phyloP scores from a whole-genome alignment of 257 asterid genomes.

The Nemophila menziesii region DNA sequence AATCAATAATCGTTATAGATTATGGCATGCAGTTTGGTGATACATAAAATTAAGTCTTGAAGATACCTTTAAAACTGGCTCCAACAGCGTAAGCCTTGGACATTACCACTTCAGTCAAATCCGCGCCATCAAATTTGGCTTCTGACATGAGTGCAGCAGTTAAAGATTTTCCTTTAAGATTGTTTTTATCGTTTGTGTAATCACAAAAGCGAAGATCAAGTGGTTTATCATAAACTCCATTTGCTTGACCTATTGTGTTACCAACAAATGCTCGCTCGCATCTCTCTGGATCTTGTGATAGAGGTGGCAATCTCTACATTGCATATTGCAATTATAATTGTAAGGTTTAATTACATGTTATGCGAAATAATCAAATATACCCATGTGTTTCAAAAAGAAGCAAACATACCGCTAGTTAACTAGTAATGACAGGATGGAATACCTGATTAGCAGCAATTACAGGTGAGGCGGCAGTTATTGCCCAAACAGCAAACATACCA shows the following conservation, averaged over 20 bases:
- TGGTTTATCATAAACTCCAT: slow-evolving; percentile 92
- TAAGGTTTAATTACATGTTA: too few relatives aligned
- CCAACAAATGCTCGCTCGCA: slow-evolving; percentile 93
- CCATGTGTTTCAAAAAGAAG: background rate
- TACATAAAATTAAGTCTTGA: background rate
- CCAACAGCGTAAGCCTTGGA: slow-evolving; percentile 97
- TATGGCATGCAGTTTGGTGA: background rate
- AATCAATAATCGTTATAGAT: background rate
- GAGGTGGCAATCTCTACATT: slow-evolving; percentile 92
- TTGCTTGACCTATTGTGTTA: slow-evolving; percentile 93
- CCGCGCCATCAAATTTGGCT: slow-evolving; percentile 97
- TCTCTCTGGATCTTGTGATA: slow-evolving; percentile 73
- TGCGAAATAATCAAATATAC: too few relatives aligned
- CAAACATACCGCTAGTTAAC: too few relatives aligned
- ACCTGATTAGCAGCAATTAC: slow-evolving; percentile 71
- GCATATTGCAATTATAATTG: too few relatives aligned
- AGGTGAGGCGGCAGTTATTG: slow-evolving; percentile 62
- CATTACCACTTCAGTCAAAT: slow-evolving; percentile 89
- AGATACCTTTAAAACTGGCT: slow-evolving; percentile 80
- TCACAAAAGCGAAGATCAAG: slow-evolving; percentile 95
- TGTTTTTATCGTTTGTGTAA: slow-evolving; percentile 73
- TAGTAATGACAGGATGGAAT: too few relatives aligned
- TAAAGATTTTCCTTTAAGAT: slow-evolving; percentile 86
- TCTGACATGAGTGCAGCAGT: slow-evolving; percentile 93
- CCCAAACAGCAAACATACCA: slow-evolving; percentile 84